phyloP scores from a whole-genome alignment of 441 rosid genomes.

The Corymbia citriodora region DNA sequence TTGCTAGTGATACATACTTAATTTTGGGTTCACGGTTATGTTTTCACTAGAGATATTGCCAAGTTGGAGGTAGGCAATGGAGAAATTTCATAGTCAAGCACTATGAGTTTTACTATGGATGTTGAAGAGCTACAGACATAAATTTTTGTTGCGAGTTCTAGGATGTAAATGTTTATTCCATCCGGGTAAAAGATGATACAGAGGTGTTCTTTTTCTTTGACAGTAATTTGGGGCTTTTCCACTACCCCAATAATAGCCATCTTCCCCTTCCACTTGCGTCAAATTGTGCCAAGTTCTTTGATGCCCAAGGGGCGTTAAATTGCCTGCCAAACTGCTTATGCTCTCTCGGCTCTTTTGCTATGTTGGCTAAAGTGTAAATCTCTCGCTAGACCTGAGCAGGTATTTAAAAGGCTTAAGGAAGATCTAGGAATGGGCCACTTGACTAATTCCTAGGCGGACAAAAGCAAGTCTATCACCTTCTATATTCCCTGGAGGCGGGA shows the following conservation, averaged over 20 bases:
- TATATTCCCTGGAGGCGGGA: too few relatives aligned
- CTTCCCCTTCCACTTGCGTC: not conserved
- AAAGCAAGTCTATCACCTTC: too few relatives aligned
- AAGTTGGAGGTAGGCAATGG: slow-evolving; percentile 80
- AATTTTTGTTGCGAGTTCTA: not conserved
- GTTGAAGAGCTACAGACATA: not conserved
- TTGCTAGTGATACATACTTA: not conserved
- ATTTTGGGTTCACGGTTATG: not conserved
- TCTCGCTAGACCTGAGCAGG: not conserved
- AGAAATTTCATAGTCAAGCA: slow-evolving; percentile 59
- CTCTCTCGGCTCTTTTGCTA: not conserved
- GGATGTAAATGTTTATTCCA: not conserved
- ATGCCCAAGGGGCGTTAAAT: not conserved
- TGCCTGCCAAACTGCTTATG: not conserved
- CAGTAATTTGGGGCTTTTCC: not conserved
- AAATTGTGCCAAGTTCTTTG: not conserved
- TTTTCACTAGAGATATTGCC: slow-evolving; percentile 51
- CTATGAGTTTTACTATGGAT: slow-evolving; percentile 35
- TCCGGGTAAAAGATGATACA: not conserved
- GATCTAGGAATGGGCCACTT: too few relatives aligned
- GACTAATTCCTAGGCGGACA: too few relatives aligned
- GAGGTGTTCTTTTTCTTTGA: not conserved
- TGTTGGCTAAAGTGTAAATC: not conserved
- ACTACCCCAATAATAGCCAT: not conserved
- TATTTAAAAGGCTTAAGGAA: too few relatives aligned